These are phyloP conservation scores for Pyrenula massariospora DNA, from an alignment of 495 filamentous ascomycete species.

Conservation along the genomic window DNA sequence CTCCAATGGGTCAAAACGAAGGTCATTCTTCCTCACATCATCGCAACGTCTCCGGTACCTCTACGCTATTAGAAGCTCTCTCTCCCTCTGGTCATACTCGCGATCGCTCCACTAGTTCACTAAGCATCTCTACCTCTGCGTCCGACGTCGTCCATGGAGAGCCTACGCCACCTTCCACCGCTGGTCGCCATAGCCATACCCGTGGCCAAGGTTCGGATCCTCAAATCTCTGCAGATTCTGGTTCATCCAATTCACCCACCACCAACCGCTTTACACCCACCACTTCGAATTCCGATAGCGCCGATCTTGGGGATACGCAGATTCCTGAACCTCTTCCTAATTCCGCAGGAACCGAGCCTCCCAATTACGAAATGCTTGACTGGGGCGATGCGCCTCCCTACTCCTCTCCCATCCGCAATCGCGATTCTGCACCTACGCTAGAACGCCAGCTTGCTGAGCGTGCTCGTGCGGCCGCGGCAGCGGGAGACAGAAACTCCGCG, in stretches of 20 bases:
- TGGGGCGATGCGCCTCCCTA: constrained; percentile 40
- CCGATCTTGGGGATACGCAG: not conserved
- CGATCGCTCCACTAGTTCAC: not conserved
- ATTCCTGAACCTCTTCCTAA: not conserved
- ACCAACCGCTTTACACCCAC: not conserved
- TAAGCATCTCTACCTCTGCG: constrained; percentile 1
- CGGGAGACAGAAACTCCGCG: not conserved
- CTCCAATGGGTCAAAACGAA: constrained; percentile 32
- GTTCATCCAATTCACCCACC: not conserved
- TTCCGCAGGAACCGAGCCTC: constrained; percentile 48
- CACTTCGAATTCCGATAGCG: not conserved
- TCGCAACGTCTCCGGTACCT: not conserved
- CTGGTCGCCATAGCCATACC: not conserved
- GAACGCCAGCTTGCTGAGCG: not conserved
- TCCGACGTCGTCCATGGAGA: not conserved
- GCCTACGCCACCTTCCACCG: not conserved
- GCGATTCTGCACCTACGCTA: not conserved
- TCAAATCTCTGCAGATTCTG: not conserved
- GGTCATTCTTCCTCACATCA: not conserved
- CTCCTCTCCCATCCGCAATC: constrained; percentile 19
- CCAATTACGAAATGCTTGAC: constrained; percentile 32
- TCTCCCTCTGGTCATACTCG: not conserved
- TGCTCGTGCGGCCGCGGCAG: too few species aligned
- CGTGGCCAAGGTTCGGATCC: not conserved
- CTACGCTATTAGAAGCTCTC: not conserved